These are phyloP conservation scores for Dalbergia cultrata DNA, from an alignment of 306 rosid genomes.

Conservation along the genomic window DNA sequence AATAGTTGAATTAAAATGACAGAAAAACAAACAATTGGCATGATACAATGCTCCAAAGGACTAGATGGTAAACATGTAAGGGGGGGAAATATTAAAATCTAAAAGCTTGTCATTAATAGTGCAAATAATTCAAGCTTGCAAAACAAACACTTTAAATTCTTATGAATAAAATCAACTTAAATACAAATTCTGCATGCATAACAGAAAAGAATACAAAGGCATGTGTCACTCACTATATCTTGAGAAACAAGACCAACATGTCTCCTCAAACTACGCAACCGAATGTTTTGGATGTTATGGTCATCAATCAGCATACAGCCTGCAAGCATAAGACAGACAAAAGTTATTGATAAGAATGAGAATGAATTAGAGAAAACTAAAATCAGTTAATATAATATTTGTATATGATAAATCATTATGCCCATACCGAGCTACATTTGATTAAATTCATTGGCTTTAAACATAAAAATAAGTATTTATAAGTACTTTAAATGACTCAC, in stretches of 20 bases:
- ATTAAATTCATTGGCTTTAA: conserved; percentile 2
- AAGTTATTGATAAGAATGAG: not conserved
- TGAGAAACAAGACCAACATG: conserved; percentile 88
- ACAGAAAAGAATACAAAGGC: conserved; percentile 26
- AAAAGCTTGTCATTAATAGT: conserved; percentile 28
- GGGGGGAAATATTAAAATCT: not conserved
- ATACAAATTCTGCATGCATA: conserved; percentile 19
- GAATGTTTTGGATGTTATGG: conserved; percentile 63
- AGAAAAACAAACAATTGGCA: conserved; percentile 32
- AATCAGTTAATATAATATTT: conserved; percentile 14
- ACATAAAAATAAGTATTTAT: conserved; percentile 10
- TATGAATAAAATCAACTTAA: conserved; percentile 12
- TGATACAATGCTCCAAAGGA: conserved; percentile 16
- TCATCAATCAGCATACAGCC: conserved; percentile 77
- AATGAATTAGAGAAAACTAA: conserved; percentile 23
- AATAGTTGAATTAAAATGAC: conserved; percentile 1
- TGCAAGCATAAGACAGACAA: conserved; percentile 45
- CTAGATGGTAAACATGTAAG: not conserved
- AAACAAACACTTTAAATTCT: conserved; percentile 19
- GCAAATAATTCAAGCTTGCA: conserved; percentile 11
- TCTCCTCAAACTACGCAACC: conserved; percentile 72
- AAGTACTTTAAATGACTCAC: conserved; percentile 53
- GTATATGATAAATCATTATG: conserved; percentile 9
- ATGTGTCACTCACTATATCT: conserved; percentile 70
- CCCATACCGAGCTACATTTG: conserved; percentile 19